phyloP scores from a whole-genome alignment of 2,329 filamentous ascomycete species.

The Lasiodiplodia citricola region DNA sequence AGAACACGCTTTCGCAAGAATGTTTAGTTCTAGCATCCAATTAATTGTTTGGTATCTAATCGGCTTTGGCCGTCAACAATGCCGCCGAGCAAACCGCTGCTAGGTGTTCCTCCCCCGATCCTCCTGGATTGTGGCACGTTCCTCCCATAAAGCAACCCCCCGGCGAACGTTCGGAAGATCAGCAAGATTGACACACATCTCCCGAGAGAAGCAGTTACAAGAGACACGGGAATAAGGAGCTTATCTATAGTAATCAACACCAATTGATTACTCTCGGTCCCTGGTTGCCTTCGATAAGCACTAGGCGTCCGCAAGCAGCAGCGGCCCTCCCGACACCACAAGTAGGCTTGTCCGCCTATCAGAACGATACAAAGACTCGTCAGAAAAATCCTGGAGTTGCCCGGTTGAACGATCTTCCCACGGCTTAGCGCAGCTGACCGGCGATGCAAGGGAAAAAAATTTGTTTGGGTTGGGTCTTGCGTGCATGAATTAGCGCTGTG shows the following conservation, averaged over 20 bases:
- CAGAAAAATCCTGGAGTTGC: neutral
- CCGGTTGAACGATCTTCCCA: neutral
- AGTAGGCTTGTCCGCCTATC: neutral
- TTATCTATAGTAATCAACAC: neutral
- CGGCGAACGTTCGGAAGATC: slow-evolving; percentile 6
- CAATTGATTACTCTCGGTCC: neutral
- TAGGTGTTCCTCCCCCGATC: neutral
- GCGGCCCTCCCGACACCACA: neutral
- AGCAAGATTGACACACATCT: slow-evolving; percentile 4
- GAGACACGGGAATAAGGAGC: neutral
- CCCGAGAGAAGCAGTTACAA: neutral
- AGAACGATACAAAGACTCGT: neutral
- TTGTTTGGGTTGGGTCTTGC: neutral
- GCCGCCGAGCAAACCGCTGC: neutral
- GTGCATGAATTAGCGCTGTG: neutral
- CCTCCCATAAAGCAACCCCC: neutral
- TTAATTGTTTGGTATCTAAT: neutral
- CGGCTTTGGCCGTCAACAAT: neutral
- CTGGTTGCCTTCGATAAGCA: neutral
- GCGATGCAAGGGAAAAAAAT: neutral
- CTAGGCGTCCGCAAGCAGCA: neutral
- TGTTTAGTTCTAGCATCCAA: neutral
- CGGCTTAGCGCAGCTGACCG: neutral
- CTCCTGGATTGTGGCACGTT: neutral
- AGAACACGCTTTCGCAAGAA: neutral